Conservation (phyloP, 768 basidiomycete species). For the Coprinopsis strossmayeri region DNA sequence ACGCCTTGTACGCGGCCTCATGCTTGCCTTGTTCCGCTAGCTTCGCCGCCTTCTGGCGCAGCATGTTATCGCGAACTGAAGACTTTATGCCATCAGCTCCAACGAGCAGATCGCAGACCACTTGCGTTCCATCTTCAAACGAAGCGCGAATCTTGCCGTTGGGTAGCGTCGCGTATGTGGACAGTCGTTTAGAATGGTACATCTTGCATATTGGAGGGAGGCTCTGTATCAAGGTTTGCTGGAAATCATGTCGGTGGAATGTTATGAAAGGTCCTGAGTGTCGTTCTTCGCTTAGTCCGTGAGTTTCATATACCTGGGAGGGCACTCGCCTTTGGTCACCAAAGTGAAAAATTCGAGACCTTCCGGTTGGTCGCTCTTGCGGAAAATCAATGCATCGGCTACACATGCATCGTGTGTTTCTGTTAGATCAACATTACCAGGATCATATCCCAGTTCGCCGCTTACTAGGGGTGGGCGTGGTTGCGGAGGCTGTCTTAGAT, state of each 20-base stretch:
- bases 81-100: conserved; percentile 22
- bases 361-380: conserved; percentile 16
- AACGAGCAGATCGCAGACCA: conserved; percentile 29
- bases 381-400: conserved; percentile 10
- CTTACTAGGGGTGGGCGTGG: conserved; percentile 7
- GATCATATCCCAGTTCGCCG: too few relatives aligned
- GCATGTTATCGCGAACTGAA: conserved; percentile 12
- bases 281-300: too few relatives aligned
- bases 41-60: conserved; percentile 12
- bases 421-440: too few relatives aligned
- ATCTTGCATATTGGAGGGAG: conserved; percentile 34
- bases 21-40: conserved; percentile 2
- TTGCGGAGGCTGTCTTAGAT: conserved; percentile 6
- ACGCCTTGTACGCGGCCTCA: conserved; percentile 5
- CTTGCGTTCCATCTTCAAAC: conserved; percentile 20
- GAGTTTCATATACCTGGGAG: neutral
- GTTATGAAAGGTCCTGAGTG: conserved; percentile 33
- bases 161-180: conserved; percentile 32
- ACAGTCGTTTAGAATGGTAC: conserved; percentile 43
- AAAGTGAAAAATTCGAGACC: conserved; percentile 14
- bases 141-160: conserved; percentile 16
- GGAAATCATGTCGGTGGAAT: conserved; percentile 57
- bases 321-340: conserved; percentile 3
- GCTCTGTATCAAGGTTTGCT: conserved; percentile 39
- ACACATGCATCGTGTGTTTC: too few relatives aligned